Conservation (phyloP, 1,284 basidiomycete species). For the Athelia sp. region DNA sequence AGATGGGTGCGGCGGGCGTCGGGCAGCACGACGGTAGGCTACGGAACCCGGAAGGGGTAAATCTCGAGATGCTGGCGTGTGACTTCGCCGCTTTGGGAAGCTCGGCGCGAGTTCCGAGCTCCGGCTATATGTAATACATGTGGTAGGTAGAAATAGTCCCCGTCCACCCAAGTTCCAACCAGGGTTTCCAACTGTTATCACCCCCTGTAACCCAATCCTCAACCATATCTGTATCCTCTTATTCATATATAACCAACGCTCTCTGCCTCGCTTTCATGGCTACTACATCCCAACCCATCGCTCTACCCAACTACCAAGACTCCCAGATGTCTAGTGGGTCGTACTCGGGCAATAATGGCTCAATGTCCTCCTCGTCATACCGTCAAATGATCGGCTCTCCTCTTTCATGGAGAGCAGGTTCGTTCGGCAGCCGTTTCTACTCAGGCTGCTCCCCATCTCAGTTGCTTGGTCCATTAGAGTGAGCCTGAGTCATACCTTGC, state of each 20-base stretch:
- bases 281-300: conserved; percentile 53
- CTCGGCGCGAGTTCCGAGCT: no score
- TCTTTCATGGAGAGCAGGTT: conserved; percentile 60
- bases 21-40: no score
- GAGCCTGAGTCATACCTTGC: conserved; percentile 19
- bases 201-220: no score
- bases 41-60: no score
- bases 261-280: conserved; percentile 21
- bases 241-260: neutral
- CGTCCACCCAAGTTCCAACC: no score
- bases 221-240: no score
- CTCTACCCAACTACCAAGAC: conserved; percentile 33
- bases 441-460: conserved; percentile 58
- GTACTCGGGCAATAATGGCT: conserved; percentile 43
- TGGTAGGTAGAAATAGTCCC: no score
- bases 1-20: no score
- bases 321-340: conserved; percentile 41
- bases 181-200: no score
- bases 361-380: conserved; percentile 60
- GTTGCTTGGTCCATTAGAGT: conserved; percentile 61
- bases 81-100: no score
- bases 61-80: no score
- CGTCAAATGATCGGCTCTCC: conserved; percentile 66
- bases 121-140: no score
- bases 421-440: conserved; percentile 57